phyloP scores from a whole-genome alignment of 495 filamentous ascomycete species.

The Penicillium maclennaniae region DNA sequence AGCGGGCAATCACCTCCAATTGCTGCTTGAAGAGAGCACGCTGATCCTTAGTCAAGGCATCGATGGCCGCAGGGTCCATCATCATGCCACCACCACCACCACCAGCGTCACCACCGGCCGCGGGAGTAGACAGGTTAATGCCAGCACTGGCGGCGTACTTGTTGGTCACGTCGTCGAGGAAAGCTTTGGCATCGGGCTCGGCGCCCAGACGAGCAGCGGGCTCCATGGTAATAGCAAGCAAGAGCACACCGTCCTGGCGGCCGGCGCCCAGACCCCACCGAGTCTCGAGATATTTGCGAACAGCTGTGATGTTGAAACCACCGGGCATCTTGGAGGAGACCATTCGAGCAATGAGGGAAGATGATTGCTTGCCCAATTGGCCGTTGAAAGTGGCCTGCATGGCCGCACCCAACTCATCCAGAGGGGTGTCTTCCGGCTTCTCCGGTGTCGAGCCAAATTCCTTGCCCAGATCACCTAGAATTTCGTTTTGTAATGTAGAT shows the following conservation, averaged over 20 bases:
- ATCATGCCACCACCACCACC: conserved; percentile 78
- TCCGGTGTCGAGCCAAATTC: conserved; percentile 98
- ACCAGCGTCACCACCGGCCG: conserved; percentile 70
- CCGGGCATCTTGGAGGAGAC: conserved; percentile 99
- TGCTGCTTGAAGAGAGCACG: conserved; percentile 94
- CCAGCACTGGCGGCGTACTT: conserved; percentile 87
- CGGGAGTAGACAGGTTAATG: conserved; percentile 74
- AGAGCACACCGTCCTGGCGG: conserved; percentile 84
- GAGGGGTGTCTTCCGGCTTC: conserved; percentile 94
- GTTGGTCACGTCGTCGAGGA: conserved; percentile 77
- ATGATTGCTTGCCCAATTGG: conserved; percentile 94
- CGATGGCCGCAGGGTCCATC: conserved; percentile 97
- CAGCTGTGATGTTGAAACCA: conserved; percentile 95
- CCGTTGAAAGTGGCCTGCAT: conserved; percentile 99
- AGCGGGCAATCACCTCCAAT: conserved; percentile 87
- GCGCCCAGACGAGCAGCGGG: conserved; percentile 81
- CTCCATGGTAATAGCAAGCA: conserved; percentile 90
- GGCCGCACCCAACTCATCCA: conserved; percentile 90
- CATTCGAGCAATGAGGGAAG: conserved; percentile 85
- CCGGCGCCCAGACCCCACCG: conserved; percentile 86
- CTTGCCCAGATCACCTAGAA: conserved; percentile 91
- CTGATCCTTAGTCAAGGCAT: conserved; percentile 96
- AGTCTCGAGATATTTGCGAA: conserved; percentile 90
- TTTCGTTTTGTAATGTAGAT: conserved; percentile 97
- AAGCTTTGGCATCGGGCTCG: conserved; percentile 87